A percentile compares a stretch with the other conserved stretches of the same genome.
Conservation (phyloP, 306 rosid genomes). For the Ormosia emarginata region DNA sequence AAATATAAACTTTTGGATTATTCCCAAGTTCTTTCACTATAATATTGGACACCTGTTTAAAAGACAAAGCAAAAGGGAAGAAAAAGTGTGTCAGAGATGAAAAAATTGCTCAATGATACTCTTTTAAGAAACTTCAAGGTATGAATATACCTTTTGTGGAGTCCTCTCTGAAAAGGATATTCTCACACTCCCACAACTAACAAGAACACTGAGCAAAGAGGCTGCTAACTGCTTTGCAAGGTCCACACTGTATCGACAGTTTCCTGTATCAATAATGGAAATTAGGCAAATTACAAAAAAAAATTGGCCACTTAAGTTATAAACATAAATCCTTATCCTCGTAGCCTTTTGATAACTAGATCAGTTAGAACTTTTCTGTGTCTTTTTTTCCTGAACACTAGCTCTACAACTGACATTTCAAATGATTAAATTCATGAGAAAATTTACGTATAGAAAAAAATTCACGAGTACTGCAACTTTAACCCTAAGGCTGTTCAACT, state of each 20-base stretch:
- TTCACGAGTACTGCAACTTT: background rate
- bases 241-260: conserved; percentile 81
- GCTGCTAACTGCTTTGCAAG: conserved; percentile 77
- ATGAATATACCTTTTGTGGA: conserved; percentile 63
- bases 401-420: background rate
- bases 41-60: conserved; percentile 55
- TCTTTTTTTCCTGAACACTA: background rate
- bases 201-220: conserved; percentile 62
- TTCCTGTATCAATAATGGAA: conserved; percentile 45
- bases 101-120: background rate
- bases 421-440: background rate
- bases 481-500: background rate
- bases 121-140: background rate
- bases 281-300: background rate
- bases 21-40: conserved; percentile 69
- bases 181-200: conserved; percentile 83
- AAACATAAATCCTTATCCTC: background rate
- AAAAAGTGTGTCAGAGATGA: background rate
- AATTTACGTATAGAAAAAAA: background rate
- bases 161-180: conserved; percentile 91
- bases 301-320: background rate
- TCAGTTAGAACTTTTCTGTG: background rate
- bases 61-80: conserved; percentile 14
- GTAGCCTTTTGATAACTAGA: background rate
- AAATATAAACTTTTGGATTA: conserved; percentile 79